Percentiles rank a stretch among this genome's conserved stretches.
These are phyloP conservation scores for Datisca glomerata DNA, from an alignment of 306 rosid species.

Conservation along the genomic window DNA sequence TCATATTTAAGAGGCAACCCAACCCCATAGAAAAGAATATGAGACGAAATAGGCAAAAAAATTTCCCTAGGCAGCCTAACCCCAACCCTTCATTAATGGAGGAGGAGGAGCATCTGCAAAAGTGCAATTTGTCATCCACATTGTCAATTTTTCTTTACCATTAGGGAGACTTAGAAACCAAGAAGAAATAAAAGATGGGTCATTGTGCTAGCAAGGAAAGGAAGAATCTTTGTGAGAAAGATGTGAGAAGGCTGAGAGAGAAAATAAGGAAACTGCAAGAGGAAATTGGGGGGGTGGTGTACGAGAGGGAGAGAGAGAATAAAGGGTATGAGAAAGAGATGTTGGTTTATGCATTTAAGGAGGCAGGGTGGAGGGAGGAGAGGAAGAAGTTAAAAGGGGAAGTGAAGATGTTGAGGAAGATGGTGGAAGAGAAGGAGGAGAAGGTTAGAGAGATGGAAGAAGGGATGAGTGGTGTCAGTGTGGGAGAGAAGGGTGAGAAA, in stretches of 20 bases:
- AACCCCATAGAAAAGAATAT: too few relatives aligned
- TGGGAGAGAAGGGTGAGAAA: slow-evolving; percentile 18
- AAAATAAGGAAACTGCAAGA: slow-evolving; percentile 45
- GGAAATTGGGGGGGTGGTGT: slow-evolving; percentile 45
- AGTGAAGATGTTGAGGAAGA: slow-evolving; percentile 45
- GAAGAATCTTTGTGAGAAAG: slow-evolving; percentile 15
- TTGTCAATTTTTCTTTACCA: too few relatives aligned
- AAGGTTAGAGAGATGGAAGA: slow-evolving; percentile 36
- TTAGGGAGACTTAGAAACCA: too few relatives aligned
- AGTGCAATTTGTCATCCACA: too few relatives aligned
- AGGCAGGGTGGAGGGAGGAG: slow-evolving; percentile 85
- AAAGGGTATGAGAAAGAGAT: slow-evolving; percentile 53
- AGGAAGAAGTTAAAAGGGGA: slow-evolving; percentile 61
- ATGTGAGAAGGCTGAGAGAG: too few relatives aligned
- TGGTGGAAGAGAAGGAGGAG: slow-evolving; percentile 54
- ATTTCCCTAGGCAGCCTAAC: too few relatives aligned
- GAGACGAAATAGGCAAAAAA: too few relatives aligned
- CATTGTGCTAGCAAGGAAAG: not conserved
- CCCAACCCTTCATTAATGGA: too few relatives aligned
- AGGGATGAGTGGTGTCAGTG: too few relatives aligned
- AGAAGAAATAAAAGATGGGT: too few relatives aligned
- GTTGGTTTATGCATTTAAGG: slow-evolving; percentile 61
- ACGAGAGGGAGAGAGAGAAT: slow-evolving; percentile 47
- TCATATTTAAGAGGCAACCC: too few relatives aligned
- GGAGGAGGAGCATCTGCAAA: too few relatives aligned